These are phyloP conservation scores for Micractinium sp. DNA, from an alignment of 139 green algal genomes.

Conservation along the genomic window DNA sequence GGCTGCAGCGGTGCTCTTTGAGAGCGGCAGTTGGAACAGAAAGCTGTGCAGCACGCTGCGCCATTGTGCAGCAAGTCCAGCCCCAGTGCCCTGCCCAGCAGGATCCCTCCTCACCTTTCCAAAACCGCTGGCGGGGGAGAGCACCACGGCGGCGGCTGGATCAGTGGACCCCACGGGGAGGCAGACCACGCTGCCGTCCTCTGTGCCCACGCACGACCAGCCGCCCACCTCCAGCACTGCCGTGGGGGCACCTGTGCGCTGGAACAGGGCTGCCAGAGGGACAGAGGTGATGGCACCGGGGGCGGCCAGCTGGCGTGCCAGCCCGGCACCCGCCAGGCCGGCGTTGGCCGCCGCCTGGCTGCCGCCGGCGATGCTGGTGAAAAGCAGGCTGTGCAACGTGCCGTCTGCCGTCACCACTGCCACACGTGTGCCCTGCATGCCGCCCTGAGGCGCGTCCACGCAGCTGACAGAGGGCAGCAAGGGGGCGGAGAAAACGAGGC, in stretches of 20 bases:
- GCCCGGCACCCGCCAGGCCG: neutral
- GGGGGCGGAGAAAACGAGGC: slow-evolving; percentile 19
- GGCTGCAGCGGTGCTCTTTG: too few relatives aligned
- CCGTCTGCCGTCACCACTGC: slow-evolving; percentile 32
- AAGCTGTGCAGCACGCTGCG: too few relatives aligned
- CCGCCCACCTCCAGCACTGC: slow-evolving; percentile 25
- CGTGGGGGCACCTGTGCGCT: neutral
- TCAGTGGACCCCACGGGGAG: slow-evolving; percentile 1
- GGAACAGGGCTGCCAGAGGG: slow-evolving; percentile 12
- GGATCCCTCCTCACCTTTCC: neutral
- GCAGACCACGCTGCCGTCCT: slow-evolving; percentile 26
- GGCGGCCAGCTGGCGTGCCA: neutral
- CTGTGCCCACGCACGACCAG: slow-evolving; percentile 24
- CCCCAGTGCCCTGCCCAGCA: neutral
- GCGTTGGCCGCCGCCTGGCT: neutral
- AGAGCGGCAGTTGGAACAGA: neutral
- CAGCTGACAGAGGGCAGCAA: slow-evolving; percentile 30
- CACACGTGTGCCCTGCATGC: neutral
- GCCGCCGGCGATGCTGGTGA: neutral
- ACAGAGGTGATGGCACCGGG: neutral
- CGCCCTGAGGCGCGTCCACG: neutral
- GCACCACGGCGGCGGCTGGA: neutral
- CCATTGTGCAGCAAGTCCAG: neutral
- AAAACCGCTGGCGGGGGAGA: neutral
- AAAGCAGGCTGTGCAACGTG: slow-evolving; percentile 17